Evolutionary conservation across 371 early-diverging fungal species (phyloP), one percentile per base, ranked within the genome.

Genomic region (Mucor lusitanicus): DNA sequence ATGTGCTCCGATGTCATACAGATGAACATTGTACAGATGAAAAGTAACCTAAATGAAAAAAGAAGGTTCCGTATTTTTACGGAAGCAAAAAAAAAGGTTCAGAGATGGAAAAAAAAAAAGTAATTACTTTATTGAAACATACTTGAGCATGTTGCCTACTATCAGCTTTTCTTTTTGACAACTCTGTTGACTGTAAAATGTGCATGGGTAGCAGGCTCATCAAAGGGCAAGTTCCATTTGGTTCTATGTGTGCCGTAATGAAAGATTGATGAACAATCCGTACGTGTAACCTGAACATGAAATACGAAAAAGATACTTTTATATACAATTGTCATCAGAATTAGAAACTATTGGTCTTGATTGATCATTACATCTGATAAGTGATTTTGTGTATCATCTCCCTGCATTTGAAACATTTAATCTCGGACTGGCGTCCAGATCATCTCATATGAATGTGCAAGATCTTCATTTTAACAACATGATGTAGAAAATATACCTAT

Each of bases 1-100:
- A n/a, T 54, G 9, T 25, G 30, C 17, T 54, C 54, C 54, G 54
- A 30, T 54, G 54, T 54, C 13, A 28, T 54, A 54, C 54, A 54
- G 30, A 54, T 54, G 15, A 4, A 28, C 54, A 30, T 54, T 17
- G 54, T 9, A 54, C 54, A 54, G 15, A 54, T 54, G 25, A 50
- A 48, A 50, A 50, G 50, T 50, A 6, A 23, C 50, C 50, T 50
- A 19, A 42, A 35, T 42, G 42, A 42, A 42, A 48, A 48, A 48
- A 48, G 48, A 54, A 54, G 17, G 54, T 54, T 54, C 54, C 54
- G 54, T 54, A 27, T 54, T 54, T 54, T 54, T 27, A 54, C 54
- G 54, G 54, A 54, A 54, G 54, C 12, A 53, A 53, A 53, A 7
- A 12, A 53, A 53, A 19, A 19, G 46, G 19, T 1, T 28, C 27